Evolutionary conservation across 140 eudicot genomes (phyloP), one percentile per base, ranked within the genome.

Genomic region (Senecio squalidus): DNA sequence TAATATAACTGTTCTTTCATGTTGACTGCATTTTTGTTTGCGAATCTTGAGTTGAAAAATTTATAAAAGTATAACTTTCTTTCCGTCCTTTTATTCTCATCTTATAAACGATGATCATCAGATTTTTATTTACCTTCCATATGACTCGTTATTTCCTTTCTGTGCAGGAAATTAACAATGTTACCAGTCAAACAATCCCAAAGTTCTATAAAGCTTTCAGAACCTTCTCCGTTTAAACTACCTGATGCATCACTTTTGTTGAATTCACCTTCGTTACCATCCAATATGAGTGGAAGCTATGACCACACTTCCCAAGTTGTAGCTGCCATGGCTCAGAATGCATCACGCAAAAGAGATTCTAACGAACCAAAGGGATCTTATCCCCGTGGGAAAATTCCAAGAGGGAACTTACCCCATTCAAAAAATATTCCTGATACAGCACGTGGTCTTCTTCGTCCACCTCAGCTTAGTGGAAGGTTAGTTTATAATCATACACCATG

Each of bases 391-490:
- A 92, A 92, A 74, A 60, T 82, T 64, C 93, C 95, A 31, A 87
- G 73, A 73, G 92, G 96, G 70, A 81, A 58, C 43, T 68, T 84
- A 64, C 86, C 80, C 24, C 83, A 68, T 41, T 61, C 81, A 3
- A 92, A 76, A 68, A 74, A 31, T 43, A 69, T 63, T 60, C 95
- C 86, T 9, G 91, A 87, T 53, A 79, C 84, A 21, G 71, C 64
- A 7, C 70, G 69, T 44, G 82, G 96, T 61, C 84, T 57, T 73
- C 74, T 92, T 39, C 55, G 73, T 68, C 98, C 98, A 71, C 98
- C 98, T 60, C 98, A 92, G 69, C 89, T 92, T 69, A 69, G 81
- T 45, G 98, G 98, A 75, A 92, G 98, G 98, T 87, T 41, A 63
- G 88, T 51, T 67, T 44, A 18, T 65, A 53, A 38, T n/a, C n/a